Base-by-base conservation (phyloP, 371 early-diverging fungal genomes). In the Blastocladiella emersonii region DNA sequence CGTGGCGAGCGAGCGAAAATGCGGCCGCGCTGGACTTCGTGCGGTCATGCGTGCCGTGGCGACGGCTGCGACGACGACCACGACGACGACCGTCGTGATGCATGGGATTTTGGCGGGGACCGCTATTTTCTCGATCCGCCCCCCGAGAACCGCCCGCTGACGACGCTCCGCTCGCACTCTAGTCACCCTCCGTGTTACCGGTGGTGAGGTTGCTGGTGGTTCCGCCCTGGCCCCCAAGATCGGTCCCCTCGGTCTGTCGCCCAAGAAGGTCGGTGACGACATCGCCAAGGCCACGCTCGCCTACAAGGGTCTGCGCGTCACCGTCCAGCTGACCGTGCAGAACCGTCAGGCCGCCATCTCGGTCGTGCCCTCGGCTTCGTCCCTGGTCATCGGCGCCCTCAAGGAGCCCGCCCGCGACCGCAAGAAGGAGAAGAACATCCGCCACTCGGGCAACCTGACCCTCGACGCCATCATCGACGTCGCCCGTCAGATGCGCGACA, bases 251-350 rank as follows among this genome's bases (percentile, higher is more conserved):
- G 99, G 99, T 91, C 83, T 99, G 81, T 89, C 95, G 62, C 98
- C 99, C 81, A 99, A 99, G 88, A 97, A 97, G 86, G 94, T 98
- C 70, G 99, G 98, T 81, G 99, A 99, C 83, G 99, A 99, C 80
- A 97, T 99, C 68, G 97, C 95, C 83, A 98, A 98, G 90, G 95
- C 93, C 72, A 99, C 99, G 72, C 83, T 87, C 77, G 98, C 94
- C 73, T 99, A 90, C 90, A 96, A 95, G 86, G 95, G 98, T 82
- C 89, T 98, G 64, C 90, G 94, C 77, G 89, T 99, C 72, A 94
- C 98, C 70, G 98, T 98, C 65, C 84, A 90, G 79, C 85, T 99
- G 78, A 90, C 93, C 76, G 95, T 99, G 68, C 97, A 98, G 84
- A 98, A 98, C 88, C 93, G 99, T 88, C 98, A 99, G 81, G 99